Conservation (phyloP, 768 basidiomycete species). For the Russula abietina region DNA sequence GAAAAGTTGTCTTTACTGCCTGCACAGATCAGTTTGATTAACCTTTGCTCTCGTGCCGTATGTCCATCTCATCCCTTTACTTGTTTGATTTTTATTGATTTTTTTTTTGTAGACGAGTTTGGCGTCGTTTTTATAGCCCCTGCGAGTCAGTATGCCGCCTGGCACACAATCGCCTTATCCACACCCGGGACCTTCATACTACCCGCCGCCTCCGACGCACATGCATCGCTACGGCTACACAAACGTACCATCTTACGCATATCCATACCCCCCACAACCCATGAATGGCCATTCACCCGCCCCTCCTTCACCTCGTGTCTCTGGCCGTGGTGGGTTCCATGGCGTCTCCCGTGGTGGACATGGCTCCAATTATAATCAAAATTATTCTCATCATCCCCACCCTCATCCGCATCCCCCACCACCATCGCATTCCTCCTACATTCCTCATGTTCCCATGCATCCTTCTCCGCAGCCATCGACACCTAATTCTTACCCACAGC, state of each 20-base stretch:
- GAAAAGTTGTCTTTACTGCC: background rate
- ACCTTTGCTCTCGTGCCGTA: background rate
- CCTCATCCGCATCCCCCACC: conserved; percentile 36
- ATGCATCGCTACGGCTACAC: conserved; percentile 28
- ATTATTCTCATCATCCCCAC: conserved; percentile 33
- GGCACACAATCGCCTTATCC: conserved; percentile 32
- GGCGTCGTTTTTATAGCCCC: background rate
- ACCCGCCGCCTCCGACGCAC: conserved; percentile 29
- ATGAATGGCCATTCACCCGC: conserved; percentile 37
- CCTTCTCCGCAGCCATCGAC: conserved; percentile 28
- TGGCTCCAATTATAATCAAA: conserved; percentile 36
- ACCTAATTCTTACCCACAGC: conserved; percentile 28
- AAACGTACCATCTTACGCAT: conserved; percentile 29
- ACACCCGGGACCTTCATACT: conserved; percentile 33
- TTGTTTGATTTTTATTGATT: background rate
- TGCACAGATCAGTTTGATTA: conserved; percentile 9
- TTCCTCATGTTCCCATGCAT: conserved; percentile 28
- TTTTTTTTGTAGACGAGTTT: background rate
- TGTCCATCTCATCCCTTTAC: background rate
- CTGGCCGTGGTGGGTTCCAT: conserved; percentile 34
- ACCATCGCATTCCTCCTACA: conserved; percentile 37
- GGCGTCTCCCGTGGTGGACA: conserved; percentile 31
- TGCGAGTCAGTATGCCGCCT: conserved; percentile 15
- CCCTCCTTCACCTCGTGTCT: conserved; percentile 35
- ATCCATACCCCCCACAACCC: conserved; percentile 35